Evolutionary conservation across 495 filamentous ascomycete genomes (phyloP), one percentile per base, ranked within the genome.

Genomic region (Aspergillus nanangensis): DNA sequence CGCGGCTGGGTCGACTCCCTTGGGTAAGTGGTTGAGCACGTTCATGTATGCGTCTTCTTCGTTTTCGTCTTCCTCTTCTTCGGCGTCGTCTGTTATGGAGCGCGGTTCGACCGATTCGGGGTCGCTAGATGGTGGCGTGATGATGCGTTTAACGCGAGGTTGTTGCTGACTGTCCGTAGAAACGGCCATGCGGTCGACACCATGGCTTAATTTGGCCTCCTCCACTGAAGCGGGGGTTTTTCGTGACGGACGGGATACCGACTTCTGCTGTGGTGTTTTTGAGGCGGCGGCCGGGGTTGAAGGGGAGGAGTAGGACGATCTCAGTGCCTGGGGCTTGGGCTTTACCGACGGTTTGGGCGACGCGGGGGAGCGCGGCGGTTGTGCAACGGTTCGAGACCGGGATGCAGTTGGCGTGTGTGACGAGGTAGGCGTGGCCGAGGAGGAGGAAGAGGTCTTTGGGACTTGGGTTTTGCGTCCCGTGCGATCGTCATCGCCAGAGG

Each of bases 1-100:
- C 1, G 94, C 88, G 11, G 75, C 65, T 34, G 81, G 77, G 59
- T 99, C 93, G 34, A 96, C 80, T 3, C 87, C 88, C 38, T 80
- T 75, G 2, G 89, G 88, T 1, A 97, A 68, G 39, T 84, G 82
- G 50, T 86, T 87, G 54, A 95, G 62, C 22, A 94, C 72, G 2
- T 75, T 56, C 57, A 88, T 60, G 46, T 75, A 58, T 41, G 75
- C 66, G 34, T 77, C 63, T 55, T 72, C 67, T 9, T 69, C 65
- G 34, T 77, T 62, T 55, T 72, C 67, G 8, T 69, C 66, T 7
- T 57, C 52, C 14, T 55, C 67, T 17, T 68, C 70, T 9, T 63
- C 55, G n/a, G 53, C 61, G 38, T 69, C 59, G 10, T 66, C 65
- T 7, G 60, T 61, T 13, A 49, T 57, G 1, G 60, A 63, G 14